A percentile compares a stretch with the other conserved stretches of the same genome.
These are phyloP conservation scores for Camellia sinensis DNA, from an alignment of 148 eudicot species.

Conservation along the genomic window DNA sequence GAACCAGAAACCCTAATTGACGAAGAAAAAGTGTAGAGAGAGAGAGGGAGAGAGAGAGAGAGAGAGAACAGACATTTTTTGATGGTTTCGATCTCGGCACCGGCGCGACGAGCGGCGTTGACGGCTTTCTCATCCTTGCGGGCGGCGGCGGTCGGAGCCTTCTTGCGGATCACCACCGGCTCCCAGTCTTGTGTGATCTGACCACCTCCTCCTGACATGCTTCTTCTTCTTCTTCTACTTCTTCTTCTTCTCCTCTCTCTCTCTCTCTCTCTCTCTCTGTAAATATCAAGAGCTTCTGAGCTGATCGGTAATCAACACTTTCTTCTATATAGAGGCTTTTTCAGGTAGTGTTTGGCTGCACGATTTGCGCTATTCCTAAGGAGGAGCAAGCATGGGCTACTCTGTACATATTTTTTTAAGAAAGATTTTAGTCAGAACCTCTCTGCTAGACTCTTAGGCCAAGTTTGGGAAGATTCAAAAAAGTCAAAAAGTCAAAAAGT, in stretches of 20 bases:
- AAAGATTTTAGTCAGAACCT: too few species aligned
- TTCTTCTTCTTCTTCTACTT: background rate
- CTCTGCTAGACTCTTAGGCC: too few species aligned
- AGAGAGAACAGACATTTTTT: constrained; percentile 47
- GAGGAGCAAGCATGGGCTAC: background rate
- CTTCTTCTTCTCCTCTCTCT: background rate
- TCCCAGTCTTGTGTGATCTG: constrained; percentile 84
- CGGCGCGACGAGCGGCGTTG: constrained; percentile 99
- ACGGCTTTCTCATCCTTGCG: constrained; percentile 91
- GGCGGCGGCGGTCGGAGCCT: constrained; percentile 89
- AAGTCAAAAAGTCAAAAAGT: too few species aligned
- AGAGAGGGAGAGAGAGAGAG: background rate
- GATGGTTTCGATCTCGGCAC: constrained; percentile 93
- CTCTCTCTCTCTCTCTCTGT: background rate
- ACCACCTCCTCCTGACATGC: constrained; percentile 69
- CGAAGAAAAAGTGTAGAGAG: background rate
- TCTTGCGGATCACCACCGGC: constrained; percentile 88
- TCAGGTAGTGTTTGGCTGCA: background rate
- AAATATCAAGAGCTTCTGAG: too few species aligned
- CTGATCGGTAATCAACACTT: too few species aligned
- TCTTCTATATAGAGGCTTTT: background rate
- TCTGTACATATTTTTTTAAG: too few species aligned
- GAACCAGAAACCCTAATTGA: background rate
- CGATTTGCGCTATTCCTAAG: background rate
- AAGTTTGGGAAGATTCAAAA: too few species aligned